These are phyloP conservation scores for Fusarium lyarnte DNA, from an alignment of 2,329 filamentous ascomycete genomes.

Conservation along the genomic window DNA sequence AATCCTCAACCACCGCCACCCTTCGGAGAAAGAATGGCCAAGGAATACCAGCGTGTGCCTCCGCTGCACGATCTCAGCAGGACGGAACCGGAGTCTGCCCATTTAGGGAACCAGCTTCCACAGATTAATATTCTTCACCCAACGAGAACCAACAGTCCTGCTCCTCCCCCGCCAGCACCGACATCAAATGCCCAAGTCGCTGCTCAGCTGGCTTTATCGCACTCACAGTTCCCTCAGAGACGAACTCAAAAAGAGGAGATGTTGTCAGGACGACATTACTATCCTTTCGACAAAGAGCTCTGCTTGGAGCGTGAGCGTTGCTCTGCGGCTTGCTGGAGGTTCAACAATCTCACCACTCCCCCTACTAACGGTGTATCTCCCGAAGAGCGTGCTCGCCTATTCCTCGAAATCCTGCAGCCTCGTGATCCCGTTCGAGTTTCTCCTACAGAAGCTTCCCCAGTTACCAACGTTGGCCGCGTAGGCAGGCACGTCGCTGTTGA, in stretches of 20 bases:
- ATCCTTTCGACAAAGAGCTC: conserved; percentile 80
- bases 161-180: conserved; percentile 50
- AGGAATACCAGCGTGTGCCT: conserved; percentile 69
- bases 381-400: conserved; percentile 73
- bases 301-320: conserved; percentile 87
- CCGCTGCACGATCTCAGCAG: conserved; percentile 68
- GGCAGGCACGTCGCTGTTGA: conserved; percentile 84
- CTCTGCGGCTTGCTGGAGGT: conserved; percentile 81
- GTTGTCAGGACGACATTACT: conserved; percentile 81
- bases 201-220: conserved; percentile 68
- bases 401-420: conserved; percentile 77
- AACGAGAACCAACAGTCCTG: conserved; percentile 60
- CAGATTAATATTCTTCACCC: conserved; percentile 67
- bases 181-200: conserved; percentile 61
- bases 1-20: conserved; percentile 54
- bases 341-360: conserved; percentile 81
- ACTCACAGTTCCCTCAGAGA: conserved; percentile 59
- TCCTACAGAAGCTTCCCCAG: conserved; percentile 61
- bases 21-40: conserved; percentile 61
- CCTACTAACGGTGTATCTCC: conserved; percentile 76
- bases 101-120: conserved; percentile 61
- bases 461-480: conserved; percentile 68
- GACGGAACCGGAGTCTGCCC: conserved; percentile 64
- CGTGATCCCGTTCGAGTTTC: conserved; percentile 65
- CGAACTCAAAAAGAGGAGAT: conserved; percentile 89